Evolutionary conservation across 805 yeast genomes (phyloP), one percentile per base, ranked within the genome.

Genomic region (Pichia membranifaciens): DNA sequence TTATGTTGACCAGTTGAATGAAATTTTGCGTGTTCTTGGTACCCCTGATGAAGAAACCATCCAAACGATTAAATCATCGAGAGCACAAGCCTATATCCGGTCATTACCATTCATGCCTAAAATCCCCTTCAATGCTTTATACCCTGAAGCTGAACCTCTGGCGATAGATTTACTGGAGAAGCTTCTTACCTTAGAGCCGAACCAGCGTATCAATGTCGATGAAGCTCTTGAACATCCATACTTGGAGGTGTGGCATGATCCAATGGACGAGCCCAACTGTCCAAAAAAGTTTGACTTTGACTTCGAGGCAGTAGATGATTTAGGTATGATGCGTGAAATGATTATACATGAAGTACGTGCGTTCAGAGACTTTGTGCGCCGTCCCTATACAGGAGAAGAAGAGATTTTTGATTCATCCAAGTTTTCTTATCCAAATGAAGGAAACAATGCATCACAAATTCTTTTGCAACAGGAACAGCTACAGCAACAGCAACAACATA

Each of bases 1-100:
- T 69, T 93, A 91, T 62, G 96, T 91, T 28, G 96, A 93, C 64
- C 99, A 93, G 66, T 72, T 93, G 61, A 86, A 87, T 60, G 89
- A 88, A 68, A 91, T 91, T 44, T 70, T 93, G 47, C 78, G 84
- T 59, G 81, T 87, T 23, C 72, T 93, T 51, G 99, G 99, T n/a
- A 87, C 97, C 2, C 98, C 98, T 12, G 78, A 82, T 45, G 82
- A 81, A 57, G 83, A 78, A 53, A 82, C 87, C 2, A 60, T 82
- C 44, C 72, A 72, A 38, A 73, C 82, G 57, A 84, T 85, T 45
- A 95, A 96, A 23, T 86, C 96, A 2, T 77, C 81, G 49, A 76
- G 96, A 56, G 97, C 97, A 4, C 96, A 89, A 63, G 85, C 87
- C 52, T 93, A 91, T 64, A 95, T 93, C 45, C 79, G 91, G 55